These are phyloP conservation scores for Chloranthus sessilifolius DNA, from an alignment of 164 flowering plant genomes.

Conservation along the genomic window DNA sequence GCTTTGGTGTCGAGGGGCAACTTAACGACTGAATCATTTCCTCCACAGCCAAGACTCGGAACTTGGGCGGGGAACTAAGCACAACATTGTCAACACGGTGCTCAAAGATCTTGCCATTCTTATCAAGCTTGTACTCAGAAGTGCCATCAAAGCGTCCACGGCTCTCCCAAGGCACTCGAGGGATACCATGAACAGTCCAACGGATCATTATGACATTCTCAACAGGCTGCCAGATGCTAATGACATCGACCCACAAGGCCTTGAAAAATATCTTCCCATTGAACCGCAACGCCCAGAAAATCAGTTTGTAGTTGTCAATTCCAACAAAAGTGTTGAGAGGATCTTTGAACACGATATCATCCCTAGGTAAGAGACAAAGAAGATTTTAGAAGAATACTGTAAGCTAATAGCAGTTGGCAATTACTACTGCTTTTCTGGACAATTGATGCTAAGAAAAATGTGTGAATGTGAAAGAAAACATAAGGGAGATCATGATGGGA, in stretches of 20 bases:
- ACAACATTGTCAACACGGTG: conserved; percentile 79
- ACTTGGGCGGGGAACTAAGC: conserved; percentile 63
- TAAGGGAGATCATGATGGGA: too few species aligned
- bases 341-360: conserved; percentile 78
- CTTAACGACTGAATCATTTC: conserved; percentile 55
- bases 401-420: too few species aligned
- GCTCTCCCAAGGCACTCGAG: conserved; percentile 81
- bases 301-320: conserved; percentile 74
- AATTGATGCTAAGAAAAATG: too few species aligned
- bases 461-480: too few species aligned
- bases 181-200: conserved; percentile 75
- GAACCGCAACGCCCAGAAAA: conserved; percentile 73
- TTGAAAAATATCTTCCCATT: conserved; percentile 69
- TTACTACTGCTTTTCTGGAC: too few species aligned
- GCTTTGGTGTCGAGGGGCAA: conserved; percentile 69
- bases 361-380: conserved; percentile 35
- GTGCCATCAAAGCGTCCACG: conserved; percentile 78
- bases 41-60: conserved; percentile 46
- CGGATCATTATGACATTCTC: conserved; percentile 69
- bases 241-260: conserved; percentile 61
- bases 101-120: conserved; percentile 75
- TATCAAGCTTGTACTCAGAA: conserved; percentile 80
- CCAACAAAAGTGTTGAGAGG: conserved; percentile 76
- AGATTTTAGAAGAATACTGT: not conserved
- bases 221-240: conserved; percentile 74